Base-by-base conservation (phyloP, 2,329 filamentous ascomycete species). In the Arthroderma sp. region DNA sequence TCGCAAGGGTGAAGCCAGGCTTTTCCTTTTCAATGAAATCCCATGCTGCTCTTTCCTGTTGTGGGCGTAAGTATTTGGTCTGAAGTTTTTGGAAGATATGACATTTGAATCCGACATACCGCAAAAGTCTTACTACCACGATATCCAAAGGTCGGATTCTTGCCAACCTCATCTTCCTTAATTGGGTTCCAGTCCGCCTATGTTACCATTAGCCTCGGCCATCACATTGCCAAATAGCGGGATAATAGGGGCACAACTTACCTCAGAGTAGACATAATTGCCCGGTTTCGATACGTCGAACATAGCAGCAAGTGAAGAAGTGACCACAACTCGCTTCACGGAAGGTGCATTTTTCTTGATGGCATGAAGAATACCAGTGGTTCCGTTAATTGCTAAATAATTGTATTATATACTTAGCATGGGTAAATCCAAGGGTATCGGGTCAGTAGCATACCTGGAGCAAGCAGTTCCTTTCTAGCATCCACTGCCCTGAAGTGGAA, bases 401-500 rank as follows among this genome's bases (percentile, higher is more conserved):
- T 19, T 19, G 2, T 7, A 31, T 49, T 9, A 7, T n/a, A 17
- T 51, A 13, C 2, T 44, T 25, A 44, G 41, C 19, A 28, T 5
- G 13, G 52, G n/a, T 37, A 52, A 2, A 33, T 17, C 15, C 17
- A 17, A 31, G 25, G 44, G 9, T 37, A 37, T 21, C 37, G 33
- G 9, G 7, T 3, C 4, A 4, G 78, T 39, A 77, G 77, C 59
- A 78, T 67, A 41, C 78, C 78, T 7, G 78, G 78, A 61, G 81
- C 78, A 21, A 81, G 69, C 8, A 81, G 68, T 56, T 74, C 73
- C 65, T 84, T 81, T 64, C 89, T 76, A 17, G 84, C 80, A 63
- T 83, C 78, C 23, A 87, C 83, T 57, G 93, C 82, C 35, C 85
- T 85, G 67, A 83, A 80, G 64, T 87, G 84, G 73, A 87, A 91